Conservation (phyloP, 176 grass and related monocot species). For the Melocanna baccifera region DNA sequence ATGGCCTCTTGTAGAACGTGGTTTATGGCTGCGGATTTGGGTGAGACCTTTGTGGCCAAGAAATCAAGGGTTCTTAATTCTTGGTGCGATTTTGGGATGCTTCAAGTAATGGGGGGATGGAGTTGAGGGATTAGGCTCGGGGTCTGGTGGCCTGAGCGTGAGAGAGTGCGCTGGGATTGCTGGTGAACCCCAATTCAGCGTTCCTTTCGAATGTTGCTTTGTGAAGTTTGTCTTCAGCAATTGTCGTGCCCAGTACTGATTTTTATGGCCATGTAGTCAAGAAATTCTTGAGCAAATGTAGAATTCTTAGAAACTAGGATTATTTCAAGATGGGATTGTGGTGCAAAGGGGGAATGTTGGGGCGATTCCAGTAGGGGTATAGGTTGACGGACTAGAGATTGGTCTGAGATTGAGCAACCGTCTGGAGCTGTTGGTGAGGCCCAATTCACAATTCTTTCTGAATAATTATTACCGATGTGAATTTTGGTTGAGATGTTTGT, state of each 20-base stretch:
- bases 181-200: constrained; percentile 1
- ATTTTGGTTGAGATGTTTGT: constrained; percentile 14
- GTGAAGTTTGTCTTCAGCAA: neutral
- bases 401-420: neutral
- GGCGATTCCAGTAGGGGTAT: neutral
- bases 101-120: neutral
- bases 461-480: neutral
- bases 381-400: neutral
- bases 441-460: neutral
- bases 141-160: neutral
- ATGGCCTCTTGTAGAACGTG: neutral
- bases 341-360: neutral
- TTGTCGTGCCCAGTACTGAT: neutral
- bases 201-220: neutral
- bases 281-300: neutral
- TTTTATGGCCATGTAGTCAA: neutral
- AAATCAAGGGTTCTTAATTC: neutral
- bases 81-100: neutral
- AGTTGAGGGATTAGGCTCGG: neutral
- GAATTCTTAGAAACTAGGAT: neutral
- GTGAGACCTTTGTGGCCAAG: neutral
- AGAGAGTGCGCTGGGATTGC: neutral
- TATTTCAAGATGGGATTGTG: neutral
- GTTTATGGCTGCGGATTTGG: neutral
- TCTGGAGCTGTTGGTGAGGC: neutral